Evolutionary conservation across 305 asterid species (phyloP), one percentile per base, ranked within the genome.

Genomic region (Rubia occidens): DNA sequence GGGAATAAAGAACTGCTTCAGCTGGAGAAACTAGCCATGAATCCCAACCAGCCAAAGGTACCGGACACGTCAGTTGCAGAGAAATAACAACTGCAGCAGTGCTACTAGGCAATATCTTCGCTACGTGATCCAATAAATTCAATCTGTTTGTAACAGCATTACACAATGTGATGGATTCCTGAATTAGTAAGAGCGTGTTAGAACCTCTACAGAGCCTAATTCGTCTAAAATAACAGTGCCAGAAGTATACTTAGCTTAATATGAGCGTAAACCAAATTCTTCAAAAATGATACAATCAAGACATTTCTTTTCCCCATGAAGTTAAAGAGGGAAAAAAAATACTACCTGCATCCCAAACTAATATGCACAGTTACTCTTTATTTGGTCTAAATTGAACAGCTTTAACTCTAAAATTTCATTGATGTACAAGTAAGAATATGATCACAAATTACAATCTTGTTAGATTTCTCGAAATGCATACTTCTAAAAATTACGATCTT

Each of bases 1-100:
- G 98, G 64, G 98, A 94, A 77, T 90, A 94, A 45, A 94, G 92
- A 71, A 94, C 93, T 58, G 98, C 98, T 82, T 89, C 85, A 24
- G 97, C 96, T 43, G 93, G 82, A 73, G 86, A 79, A 73, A 84
- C 69, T 40, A 77, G 71, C 82, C 76, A 79, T 59, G 75, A 77
- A 58, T 76, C 86, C 67, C 60, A 75, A 70, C 82, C 85, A 64
- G 68, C 70, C 76, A 85, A 70, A 81, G 89, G 85, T 58, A 88
- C 1, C 4, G 98, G 95, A 69, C 87, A 85, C 69, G 87, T 76
- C 73, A 88, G 72, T 84, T 93, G 95, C 72, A 85, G 77, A 73
- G 81, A 79, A 71, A 93, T 73, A 73, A 88, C 5, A 74, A 81
- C 44, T n/a, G 82, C 80, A 37, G 94, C 80, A 71, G 88, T 39